Conservation (phyloP, 495 filamentous ascomycete species). For the Penicillium samsonianum region DNA sequence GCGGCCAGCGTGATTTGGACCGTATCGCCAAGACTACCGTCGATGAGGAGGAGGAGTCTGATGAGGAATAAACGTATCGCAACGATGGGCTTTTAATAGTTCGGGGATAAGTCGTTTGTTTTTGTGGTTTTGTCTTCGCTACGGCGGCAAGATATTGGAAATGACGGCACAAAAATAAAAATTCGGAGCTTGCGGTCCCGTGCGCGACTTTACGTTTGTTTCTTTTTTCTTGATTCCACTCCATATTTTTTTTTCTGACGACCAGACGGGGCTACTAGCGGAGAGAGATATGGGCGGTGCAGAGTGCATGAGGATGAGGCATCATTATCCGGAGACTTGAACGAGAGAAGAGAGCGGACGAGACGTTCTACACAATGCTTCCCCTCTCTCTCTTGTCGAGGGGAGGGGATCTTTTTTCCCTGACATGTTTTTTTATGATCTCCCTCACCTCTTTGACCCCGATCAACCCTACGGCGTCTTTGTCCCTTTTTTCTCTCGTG, state of each 20-base stretch:
- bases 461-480: slow-evolving; percentile 34
- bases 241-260: slow-evolving; percentile 31
- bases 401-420: slow-evolving; percentile 25
- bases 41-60: slow-evolving; percentile 54
- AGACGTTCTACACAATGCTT: slow-evolving; percentile 19
- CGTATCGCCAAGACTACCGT: slow-evolving; percentile 65
- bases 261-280: slow-evolving; percentile 38
- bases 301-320: slow-evolving; percentile 34
- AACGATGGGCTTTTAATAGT: slow-evolving; percentile 35
- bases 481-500: slow-evolving; percentile 38
- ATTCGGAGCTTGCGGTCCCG: slow-evolving; percentile 35
- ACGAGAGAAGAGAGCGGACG: slow-evolving; percentile 33
- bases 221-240: slow-evolving; percentile 24
- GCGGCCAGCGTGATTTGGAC: slow-evolving; percentile 97
- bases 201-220: slow-evolving; percentile 33
- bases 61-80: slow-evolving; percentile 51
- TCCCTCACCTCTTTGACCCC: slow-evolving; percentile 35
- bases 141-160: slow-evolving; percentile 27
- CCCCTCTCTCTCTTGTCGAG: slow-evolving; percentile 16
- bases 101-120: slow-evolving; percentile 29
- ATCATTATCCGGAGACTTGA: slow-evolving; percentile 26
- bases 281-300: slow-evolving; percentile 23
- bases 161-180: slow-evolving; percentile 33
- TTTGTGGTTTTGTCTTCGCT: slow-evolving; percentile 34
- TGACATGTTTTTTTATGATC: slow-evolving; percentile 29